A percentile compares a stretch with the other conserved stretches of the same genome.
Conservation (phyloP, 441 rosid species). For the Erodium trifolium region DNA sequence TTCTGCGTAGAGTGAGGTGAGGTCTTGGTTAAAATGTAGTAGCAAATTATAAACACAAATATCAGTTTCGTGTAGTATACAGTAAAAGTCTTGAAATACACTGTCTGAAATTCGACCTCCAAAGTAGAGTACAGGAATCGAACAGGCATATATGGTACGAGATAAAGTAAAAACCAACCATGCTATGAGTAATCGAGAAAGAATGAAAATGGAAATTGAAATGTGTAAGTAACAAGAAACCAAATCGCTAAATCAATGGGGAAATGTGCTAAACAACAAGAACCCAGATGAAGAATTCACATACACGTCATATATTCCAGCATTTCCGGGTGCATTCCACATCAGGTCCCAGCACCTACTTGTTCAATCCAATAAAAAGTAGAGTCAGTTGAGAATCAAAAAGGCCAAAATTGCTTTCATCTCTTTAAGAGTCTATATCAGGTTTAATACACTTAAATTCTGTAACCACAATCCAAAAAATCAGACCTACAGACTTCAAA, state of each 20-base stretch:
- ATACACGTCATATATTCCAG: background rate
- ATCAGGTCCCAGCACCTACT: background rate
- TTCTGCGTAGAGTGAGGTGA: constrained; percentile 16
- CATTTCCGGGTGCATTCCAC: constrained; percentile 8
- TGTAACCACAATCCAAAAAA: background rate
- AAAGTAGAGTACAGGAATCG: too few relatives aligned
- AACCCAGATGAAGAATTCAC: background rate
- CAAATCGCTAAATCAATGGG: too few relatives aligned
- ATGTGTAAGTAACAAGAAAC: background rate
- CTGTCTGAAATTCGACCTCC: too few relatives aligned
- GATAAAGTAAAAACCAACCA: background rate
- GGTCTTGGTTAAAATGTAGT: background rate
- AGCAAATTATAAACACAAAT: too few relatives aligned
- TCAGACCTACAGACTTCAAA: background rate
- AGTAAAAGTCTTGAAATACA: too few relatives aligned
- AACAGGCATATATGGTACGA: background rate
- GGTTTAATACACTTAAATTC: too few relatives aligned
- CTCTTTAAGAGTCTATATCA: background rate
- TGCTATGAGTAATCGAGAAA: background rate
- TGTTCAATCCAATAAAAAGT: background rate
- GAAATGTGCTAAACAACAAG: background rate
- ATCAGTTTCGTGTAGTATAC: too few relatives aligned
- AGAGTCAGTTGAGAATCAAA: background rate
- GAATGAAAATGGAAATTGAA: background rate
- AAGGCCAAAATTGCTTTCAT: background rate